Evolutionary conservation across 2,329 filamentous ascomycete genomes (phyloP), one percentile per base, ranked within the genome.

Genomic region (Colletotrichum ledebouriae): DNA sequence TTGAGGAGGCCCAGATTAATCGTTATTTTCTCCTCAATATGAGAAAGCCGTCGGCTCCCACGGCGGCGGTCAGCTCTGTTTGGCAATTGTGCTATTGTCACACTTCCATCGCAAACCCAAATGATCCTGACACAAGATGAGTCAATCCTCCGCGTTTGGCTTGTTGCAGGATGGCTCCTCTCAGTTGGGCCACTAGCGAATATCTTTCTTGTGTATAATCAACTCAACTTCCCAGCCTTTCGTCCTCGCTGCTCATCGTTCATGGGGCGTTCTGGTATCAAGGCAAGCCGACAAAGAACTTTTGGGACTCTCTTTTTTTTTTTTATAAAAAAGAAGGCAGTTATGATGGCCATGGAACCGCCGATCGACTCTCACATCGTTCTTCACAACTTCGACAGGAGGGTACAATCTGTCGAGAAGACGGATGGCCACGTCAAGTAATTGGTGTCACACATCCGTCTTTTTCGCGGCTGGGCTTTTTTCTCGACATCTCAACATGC

Each of bases 131-230:
- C 42, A 56, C 37, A 55, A 46, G 47, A 47, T 33, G 59, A 44
- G 29, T 53, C 39, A 50, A 55, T 22, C 22, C n/a, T 59, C 20
- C 42, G 56, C 56, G 44, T 61, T 52, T 20, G 50, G 44, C 15
- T 29, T 42, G 56, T 57, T 66, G 49, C 65, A 20, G 59, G 61
- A 33, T 53, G 46, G 55, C 37, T 41, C 56, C 52, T 39, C 12
- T 50, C 56, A 69, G 62, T 69, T 53, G 52, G 69, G 58, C 42
- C 44, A 42, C 33, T 46, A 62, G 61, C 60, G 66, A 52, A 44
- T 46, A 41, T 29, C 39, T 60, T 60, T 59, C 34, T 29, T 65
- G 44, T 65, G 55, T 58, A 65, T 58, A 61, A 25, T 25, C 25
- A 25, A 57, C 47, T 47, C 52, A 25, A 42, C 29, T 29, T 7